phyloP scores from a whole-genome alignment of 192 early-diverging fungal species.

The Jimgerdemannia lactiflua region DNA sequence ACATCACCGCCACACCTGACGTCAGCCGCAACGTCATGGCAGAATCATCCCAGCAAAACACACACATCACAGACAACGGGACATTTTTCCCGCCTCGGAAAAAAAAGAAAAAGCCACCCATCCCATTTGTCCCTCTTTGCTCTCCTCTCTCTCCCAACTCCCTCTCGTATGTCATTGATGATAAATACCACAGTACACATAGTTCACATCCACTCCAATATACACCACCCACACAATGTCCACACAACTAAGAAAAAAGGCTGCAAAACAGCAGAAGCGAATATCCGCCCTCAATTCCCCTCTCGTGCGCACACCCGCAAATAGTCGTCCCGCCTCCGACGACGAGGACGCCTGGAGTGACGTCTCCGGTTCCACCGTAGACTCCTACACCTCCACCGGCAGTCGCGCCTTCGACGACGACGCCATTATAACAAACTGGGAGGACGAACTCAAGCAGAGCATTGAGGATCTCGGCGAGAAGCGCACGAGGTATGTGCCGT shows the following conservation, averaged over 20 bases:
- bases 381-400: not conserved
- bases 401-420: not conserved
- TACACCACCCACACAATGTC: not conserved
- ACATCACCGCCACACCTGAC: too few relatives aligned
- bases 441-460: constrained; percentile 42
- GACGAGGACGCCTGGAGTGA: constrained; percentile 1
- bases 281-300: constrained; percentile 2
- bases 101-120: too few relatives aligned
- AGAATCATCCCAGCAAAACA: too few relatives aligned
- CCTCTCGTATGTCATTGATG: too few relatives aligned
- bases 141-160: too few relatives aligned
- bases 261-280: not conserved
- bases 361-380: not conserved
- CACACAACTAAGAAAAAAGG: constrained; percentile 3
- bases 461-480: constrained; percentile 51
- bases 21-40: too few relatives aligned
- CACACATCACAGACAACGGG: too few relatives aligned
- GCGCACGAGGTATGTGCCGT: constrained; percentile 40
- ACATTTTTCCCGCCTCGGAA: too few relatives aligned
- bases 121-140: too few relatives aligned
- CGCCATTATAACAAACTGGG: constrained; percentile 19
- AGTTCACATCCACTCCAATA: too few relatives aligned
- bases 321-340: not conserved
- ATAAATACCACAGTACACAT: too few relatives aligned
- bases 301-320: not conserved